Conservation (phyloP, 352 stramenopile species). For the Globisporangium abappressorium region DNA sequence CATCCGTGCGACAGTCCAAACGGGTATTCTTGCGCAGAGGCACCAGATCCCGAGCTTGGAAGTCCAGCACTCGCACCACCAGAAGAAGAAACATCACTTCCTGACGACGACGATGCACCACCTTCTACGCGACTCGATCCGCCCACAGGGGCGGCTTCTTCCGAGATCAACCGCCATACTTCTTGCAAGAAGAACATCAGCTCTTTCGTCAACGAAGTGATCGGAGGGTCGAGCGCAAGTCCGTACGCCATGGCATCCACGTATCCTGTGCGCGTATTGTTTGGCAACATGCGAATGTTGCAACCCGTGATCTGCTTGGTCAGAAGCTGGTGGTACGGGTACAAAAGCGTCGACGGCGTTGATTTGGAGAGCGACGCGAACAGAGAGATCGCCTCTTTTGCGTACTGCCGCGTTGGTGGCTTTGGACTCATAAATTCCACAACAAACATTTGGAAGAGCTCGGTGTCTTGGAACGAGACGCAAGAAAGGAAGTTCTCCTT, state of each 20-base stretch:
- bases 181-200: constrained; percentile 84
- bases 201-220: constrained; percentile 84
- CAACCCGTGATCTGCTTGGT: constrained; percentile 84
- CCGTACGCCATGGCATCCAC: constrained; percentile 85
- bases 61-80: constrained; percentile 7
- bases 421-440: constrained; percentile 83
- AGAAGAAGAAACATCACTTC: constrained; percentile 16
- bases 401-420: constrained; percentile 58
- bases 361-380: constrained; percentile 56
- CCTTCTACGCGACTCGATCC: constrained; percentile 22
- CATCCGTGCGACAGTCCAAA: constrained; percentile 79
- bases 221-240: constrained; percentile 66
- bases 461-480: constrained; percentile 78
- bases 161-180: constrained; percentile 81
- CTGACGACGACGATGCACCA: constrained; percentile 28
- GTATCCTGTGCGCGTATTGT: constrained; percentile 72
- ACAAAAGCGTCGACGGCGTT: constrained; percentile 66
- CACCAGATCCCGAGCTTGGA: constrained; percentile 24
- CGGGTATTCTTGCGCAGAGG: constrained; percentile 82
- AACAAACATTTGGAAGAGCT: constrained; percentile 87
- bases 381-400: constrained; percentile 64
- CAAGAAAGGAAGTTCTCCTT: constrained; percentile 67
- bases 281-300: constrained; percentile 67
- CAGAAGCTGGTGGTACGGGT: constrained; percentile 82
- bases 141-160: constrained; percentile 36